Evolutionary conservation across 495 filamentous ascomycete species (phyloP).

Genomic region (Penicillium argentinense): DNA sequence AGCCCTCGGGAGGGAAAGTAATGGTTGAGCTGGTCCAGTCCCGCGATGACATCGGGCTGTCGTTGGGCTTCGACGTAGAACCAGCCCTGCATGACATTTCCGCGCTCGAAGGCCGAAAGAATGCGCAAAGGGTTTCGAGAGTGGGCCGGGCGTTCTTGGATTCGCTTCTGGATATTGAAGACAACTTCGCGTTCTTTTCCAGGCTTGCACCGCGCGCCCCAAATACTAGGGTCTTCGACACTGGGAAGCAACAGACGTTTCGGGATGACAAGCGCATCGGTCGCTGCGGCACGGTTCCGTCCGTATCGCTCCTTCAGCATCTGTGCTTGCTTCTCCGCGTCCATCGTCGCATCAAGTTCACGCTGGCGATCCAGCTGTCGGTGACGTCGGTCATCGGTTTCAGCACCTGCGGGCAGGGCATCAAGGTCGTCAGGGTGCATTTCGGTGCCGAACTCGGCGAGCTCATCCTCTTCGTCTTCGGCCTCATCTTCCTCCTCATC

Average conservation of each 20-base stretch:
- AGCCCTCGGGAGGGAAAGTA: constrained; percentile 82
- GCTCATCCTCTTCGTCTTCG: constrained; percentile 83
- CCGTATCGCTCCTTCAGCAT: constrained; percentile 83
- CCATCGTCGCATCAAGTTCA: constrained; percentile 78
- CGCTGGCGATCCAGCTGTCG: constrained; percentile 91
- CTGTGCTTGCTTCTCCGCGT: constrained; percentile 91
- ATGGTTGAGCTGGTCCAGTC: constrained; percentile 78
- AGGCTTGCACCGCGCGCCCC: constrained; percentile 88
- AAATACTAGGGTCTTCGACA: constrained; percentile 94
- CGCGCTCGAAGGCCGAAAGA: constrained; percentile 86
- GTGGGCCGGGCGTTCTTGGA: constrained; percentile 68
- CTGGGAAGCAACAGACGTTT: constrained; percentile 86
- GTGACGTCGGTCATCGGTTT: constrained; percentile 87
- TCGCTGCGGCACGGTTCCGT: constrained; percentile 57
- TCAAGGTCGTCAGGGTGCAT: constrained; percentile 86
- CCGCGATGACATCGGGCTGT: constrained; percentile 79
- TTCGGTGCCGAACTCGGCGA: constrained; percentile 82
- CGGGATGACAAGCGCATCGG: constrained; percentile 68
- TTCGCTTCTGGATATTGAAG: constrained; percentile 79
- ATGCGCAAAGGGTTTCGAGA: constrained; percentile 77
- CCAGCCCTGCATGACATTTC: constrained; percentile 84
- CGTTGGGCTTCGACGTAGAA: constrained; percentile 91
- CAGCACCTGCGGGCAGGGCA: constrained; percentile 74
- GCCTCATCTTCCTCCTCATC: constrained; percentile 92
- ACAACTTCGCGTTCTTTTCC: constrained; percentile 93